Conservation (phyloP, 2,329 filamentous ascomycete genomes). For the Diaporthe humulicola region DNA sequence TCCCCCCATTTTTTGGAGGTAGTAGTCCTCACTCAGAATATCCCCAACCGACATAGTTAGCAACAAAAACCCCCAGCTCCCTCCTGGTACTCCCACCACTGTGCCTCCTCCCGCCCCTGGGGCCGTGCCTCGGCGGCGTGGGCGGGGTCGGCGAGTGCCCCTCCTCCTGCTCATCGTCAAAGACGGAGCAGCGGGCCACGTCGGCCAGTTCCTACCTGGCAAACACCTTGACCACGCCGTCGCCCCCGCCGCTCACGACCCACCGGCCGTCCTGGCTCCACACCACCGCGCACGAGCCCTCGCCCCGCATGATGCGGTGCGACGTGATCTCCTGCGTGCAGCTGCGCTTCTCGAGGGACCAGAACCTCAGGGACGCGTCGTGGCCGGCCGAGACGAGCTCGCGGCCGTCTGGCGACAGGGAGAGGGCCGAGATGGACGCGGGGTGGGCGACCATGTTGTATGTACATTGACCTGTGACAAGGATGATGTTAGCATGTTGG, state of each 20-base stretch:
- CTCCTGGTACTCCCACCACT: not conserved
- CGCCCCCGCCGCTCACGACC: slow-evolving; percentile 94
- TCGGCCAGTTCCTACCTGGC: slow-evolving; percentile 58
- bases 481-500: slow-evolving; percentile 39
- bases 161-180: not conserved
- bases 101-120: not conserved
- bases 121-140: slow-evolving; percentile 32
- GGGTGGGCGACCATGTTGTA: slow-evolving; percentile 99
- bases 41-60: not conserved
- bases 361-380: slow-evolving; percentile 95
- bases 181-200: not conserved
- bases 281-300: slow-evolving; percentile 92
- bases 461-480: slow-evolving; percentile 91
- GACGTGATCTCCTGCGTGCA: slow-evolving; percentile 96
- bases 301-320: slow-evolving; percentile 93
- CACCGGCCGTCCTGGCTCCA: slow-evolving; percentile 97
- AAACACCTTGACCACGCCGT: slow-evolving; percentile 96
- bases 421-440: slow-evolving; percentile 90
- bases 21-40: not conserved
- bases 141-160: slow-evolving; percentile 28
- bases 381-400: slow-evolving; percentile 97
- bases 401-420: slow-evolving; percentile 90
- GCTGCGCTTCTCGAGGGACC: slow-evolving; percentile 94
- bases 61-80: not conserved
- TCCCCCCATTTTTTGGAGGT: too few relatives aligned